Evolutionary conservation across 2,329 filamentous ascomycete genomes (phyloP).

Genomic region (Juglanconis sp.): DNA sequence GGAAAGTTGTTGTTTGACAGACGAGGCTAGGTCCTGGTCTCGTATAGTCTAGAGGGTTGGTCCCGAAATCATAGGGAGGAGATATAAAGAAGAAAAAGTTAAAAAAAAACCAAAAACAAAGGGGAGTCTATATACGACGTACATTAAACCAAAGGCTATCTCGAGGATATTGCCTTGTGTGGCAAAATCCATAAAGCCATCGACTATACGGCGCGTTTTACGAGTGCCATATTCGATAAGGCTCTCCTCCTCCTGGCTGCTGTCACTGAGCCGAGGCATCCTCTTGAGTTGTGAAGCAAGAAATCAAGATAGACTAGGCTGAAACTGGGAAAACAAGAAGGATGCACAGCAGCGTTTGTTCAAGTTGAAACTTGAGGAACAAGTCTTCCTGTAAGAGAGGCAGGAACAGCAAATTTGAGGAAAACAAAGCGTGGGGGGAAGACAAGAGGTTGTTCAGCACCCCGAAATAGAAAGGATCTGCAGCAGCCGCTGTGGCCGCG

Average conservation of each 20-base stretch:
- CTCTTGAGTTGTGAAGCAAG: not conserved
- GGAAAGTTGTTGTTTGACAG: not conserved
- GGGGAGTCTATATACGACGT: constrained; percentile 24
- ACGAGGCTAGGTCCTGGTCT: too few species aligned
- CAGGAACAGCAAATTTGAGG: not conserved
- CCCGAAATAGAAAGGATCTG: not conserved
- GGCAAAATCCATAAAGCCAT: constrained; percentile 69
- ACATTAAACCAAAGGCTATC: constrained; percentile 75
- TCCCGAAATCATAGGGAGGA: not conserved
- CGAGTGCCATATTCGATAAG: constrained; percentile 47
- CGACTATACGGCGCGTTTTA: constrained; percentile 50
- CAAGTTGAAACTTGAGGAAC: not conserved
- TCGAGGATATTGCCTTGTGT: constrained; percentile 73
- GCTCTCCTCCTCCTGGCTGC: constrained; percentile 34
- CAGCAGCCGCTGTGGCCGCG: constrained; percentile 1
- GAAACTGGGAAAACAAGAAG: not conserved
- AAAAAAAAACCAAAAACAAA: constrained; percentile 4
- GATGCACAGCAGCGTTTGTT: too few species aligned
- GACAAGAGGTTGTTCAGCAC: not conserved
- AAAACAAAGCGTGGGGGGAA: not conserved
- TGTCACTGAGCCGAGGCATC: constrained; percentile 28
- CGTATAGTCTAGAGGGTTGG: too few species aligned
- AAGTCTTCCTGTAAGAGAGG: not conserved
- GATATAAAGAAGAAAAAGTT: not conserved
- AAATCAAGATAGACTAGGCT: not conserved